These are phyloP conservation scores for Mortierella sp. DNA, from an alignment of 371 early-diverging fungal genomes.

Conservation along the genomic window DNA sequence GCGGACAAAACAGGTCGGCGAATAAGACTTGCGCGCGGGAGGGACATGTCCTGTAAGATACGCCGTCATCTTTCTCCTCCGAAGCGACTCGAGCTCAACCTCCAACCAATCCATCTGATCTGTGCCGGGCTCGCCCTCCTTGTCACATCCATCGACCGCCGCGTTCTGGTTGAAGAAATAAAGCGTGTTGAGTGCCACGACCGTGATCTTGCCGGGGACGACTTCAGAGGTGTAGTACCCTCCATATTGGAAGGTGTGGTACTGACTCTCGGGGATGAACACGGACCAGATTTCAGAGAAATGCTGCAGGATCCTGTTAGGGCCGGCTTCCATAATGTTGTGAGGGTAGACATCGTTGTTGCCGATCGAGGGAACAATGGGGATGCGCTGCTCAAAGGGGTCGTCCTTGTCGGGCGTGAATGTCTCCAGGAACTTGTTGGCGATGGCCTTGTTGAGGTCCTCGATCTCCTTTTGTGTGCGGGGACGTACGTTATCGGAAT, in stretches of 20 bases:
- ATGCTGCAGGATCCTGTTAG: conserved; percentile 64
- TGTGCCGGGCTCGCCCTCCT: conserved; percentile 68
- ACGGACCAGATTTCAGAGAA: conserved; percentile 71
- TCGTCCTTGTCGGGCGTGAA: conserved; percentile 50
- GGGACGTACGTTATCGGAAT: conserved; percentile 76
- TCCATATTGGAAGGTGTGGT: conserved; percentile 69
- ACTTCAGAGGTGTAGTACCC: conserved; percentile 79
- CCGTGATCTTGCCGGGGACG: conserved; percentile 60
- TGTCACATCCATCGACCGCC: conserved; percentile 75
- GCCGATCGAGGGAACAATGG: conserved; percentile 77
- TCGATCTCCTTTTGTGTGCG: conserved; percentile 72
- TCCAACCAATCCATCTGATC: conserved; percentile 81
- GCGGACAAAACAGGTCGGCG: conserved; percentile 67
- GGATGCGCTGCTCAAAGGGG: conserved; percentile 59
- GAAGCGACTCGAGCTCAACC: conserved; percentile 61
- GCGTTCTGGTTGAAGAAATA: conserved; percentile 79
- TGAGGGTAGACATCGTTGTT: conserved; percentile 89
- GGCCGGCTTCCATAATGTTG: conserved; percentile 69
- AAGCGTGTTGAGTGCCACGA: conserved; percentile 80
- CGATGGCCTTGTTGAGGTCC: conserved; percentile 62
- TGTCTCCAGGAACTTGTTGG: conserved; percentile 53
- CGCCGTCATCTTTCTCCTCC: conserved; percentile 58
- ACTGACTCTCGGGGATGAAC: conserved; percentile 72
- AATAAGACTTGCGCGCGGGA: conserved; percentile 77
- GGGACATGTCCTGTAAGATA: conserved; percentile 85